phyloP scores from a whole-genome alignment of 306 rosid species.

The Rosa chinensis region DNA sequence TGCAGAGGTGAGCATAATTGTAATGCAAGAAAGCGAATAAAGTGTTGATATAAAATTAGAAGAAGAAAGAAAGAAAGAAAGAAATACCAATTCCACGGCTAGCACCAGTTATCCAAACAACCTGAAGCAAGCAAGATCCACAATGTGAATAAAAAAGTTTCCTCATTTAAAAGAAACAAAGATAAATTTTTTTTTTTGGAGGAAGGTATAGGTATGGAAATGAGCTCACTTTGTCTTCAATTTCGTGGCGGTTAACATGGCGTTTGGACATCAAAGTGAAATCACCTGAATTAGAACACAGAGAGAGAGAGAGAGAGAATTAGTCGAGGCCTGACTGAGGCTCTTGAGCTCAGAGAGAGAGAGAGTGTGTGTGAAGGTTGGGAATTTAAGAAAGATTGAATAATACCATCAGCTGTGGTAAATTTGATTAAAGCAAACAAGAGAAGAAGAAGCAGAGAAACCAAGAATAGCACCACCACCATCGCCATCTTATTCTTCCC shows the following conservation, averaged over 20 bases:
- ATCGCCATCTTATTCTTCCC: neutral
- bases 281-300: conserved; percentile 49
- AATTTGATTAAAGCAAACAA: conserved; percentile 44
- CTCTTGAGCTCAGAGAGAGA: neutral
- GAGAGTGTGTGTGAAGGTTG: neutral
- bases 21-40: neutral
- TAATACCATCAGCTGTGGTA: conserved; percentile 66
- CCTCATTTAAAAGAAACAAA: neutral
- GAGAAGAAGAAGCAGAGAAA: conserved; percentile 30
- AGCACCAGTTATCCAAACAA: conserved; percentile 94
- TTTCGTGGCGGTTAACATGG: conserved; percentile 57
- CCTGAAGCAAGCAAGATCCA: conserved; percentile 45
- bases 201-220: neutral
- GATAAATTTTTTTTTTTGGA: neutral
- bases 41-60: neutral
- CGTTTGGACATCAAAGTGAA: conserved; percentile 77
- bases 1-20: neutral
- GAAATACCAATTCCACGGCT: conserved; percentile 92
- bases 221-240: conserved; percentile 66
- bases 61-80: neutral
- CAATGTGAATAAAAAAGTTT: neutral
- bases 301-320: neutral
- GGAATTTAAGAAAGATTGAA: neutral
- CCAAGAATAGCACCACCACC: conserved; percentile 21
- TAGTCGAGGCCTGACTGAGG: neutral